phyloP scores from a whole-genome alignment of 441 rosid genomes.

The Adansonia madagascariensis region DNA sequence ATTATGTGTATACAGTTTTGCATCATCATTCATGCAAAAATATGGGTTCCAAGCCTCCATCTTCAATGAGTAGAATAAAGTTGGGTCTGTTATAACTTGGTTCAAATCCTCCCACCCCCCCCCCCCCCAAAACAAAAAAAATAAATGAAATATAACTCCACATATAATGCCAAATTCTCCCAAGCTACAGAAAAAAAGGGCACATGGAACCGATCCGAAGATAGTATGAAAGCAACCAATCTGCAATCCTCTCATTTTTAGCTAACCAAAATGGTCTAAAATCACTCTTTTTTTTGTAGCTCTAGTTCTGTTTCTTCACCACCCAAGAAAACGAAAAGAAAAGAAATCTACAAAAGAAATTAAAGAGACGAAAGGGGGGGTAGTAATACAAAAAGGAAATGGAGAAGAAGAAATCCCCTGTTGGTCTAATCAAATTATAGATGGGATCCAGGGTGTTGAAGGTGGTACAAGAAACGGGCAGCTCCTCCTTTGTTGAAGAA shows the following conservation, averaged over 20 bases:
- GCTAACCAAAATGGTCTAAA: conserved; percentile 44
- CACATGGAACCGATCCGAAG: background rate
- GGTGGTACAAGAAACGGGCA: background rate
- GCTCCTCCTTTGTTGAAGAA: too few species aligned
- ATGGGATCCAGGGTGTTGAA: background rate
- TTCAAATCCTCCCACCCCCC: too few species aligned
- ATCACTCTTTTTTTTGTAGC: conserved; percentile 72
- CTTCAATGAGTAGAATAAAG: too few species aligned
- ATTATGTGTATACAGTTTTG: too few species aligned
- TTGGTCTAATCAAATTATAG: background rate
- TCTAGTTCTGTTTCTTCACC: conserved; percentile 51
- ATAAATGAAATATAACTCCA: too few species aligned
- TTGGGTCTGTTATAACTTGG: too few species aligned
- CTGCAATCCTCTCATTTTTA: background rate
- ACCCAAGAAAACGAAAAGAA: background rate
- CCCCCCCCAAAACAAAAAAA: too few species aligned
- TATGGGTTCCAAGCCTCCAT: too few species aligned
- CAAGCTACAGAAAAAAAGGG: too few species aligned
- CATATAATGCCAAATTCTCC: too few species aligned
- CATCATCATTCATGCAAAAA: too few species aligned
- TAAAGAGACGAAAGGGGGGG: background rate
- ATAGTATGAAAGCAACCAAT: background rate
- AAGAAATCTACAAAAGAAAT: background rate
- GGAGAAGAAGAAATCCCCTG: background rate
- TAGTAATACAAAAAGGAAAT: background rate